These are phyloP conservation scores for Artemisia tridentata DNA, from an alignment of 129 eudicot species.

Conservation along the genomic window DNA sequence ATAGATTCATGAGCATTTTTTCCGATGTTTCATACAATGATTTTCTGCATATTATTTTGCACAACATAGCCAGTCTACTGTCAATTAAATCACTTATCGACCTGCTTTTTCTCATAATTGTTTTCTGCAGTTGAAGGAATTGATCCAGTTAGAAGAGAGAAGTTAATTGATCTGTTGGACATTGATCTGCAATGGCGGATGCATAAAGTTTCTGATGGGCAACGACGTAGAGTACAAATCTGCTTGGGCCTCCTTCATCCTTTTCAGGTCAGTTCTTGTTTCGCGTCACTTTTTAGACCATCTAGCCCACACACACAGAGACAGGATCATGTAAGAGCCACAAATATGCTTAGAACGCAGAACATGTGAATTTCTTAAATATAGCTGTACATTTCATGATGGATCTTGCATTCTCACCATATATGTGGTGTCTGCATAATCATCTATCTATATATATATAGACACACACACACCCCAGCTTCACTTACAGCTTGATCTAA, in stretches of 20 bases:
- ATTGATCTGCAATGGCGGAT: conserved; percentile 93
- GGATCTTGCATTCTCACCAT: no score
- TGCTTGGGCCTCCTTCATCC: conserved; percentile 99
- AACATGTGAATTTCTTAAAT: no score
- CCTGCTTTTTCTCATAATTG: conserved; percentile 17
- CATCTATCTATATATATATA: no score
- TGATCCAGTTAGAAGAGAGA: conserved; percentile 87
- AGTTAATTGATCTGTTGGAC: conserved; percentile 81
- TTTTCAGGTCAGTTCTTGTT: conserved; percentile 55
- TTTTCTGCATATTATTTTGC: background rate
- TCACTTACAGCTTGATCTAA: no score
- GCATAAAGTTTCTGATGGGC: conserved; percentile 99
- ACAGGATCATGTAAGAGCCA: no score
- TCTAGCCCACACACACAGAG: background rate
- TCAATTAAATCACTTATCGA: background rate
- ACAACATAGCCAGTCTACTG: conserved; percentile 14
- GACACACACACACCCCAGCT: no score
- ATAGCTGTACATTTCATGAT: no score
- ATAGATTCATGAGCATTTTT: background rate
- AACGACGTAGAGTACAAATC: conserved; percentile 93
- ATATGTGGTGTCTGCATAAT: no score
- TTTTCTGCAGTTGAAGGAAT: conserved; percentile 73
- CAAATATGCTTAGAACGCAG: no score
- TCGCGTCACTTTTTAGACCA: background rate
- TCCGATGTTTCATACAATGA: background rate